Evolutionary conservation across 208 protist genomes (phyloP), one percentile per base, ranked within the genome.

Genomic region (Acanthamoeba healyi): DNA sequence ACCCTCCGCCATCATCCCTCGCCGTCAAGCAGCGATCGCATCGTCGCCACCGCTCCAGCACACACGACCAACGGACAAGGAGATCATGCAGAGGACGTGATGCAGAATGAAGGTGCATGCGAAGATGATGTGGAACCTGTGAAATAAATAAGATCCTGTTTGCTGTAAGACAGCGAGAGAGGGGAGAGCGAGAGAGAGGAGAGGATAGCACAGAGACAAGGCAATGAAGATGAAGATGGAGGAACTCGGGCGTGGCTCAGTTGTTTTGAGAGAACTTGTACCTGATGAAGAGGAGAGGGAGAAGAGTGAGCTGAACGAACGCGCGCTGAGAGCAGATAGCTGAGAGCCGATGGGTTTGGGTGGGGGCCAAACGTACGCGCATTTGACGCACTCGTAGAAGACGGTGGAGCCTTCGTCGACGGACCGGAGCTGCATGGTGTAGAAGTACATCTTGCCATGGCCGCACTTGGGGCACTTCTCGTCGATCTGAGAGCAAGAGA

Each of bases 401-500:
- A 98, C 88, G 32, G 97, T 98, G 61, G 97, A 96, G 63, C 97
- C 97, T 96, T 98, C 97, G 95, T 98, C 97, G 38, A 97, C 97
- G 32, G 96, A 97, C 61, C 97, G 95, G 38, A 98, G 95, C 95
- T 98, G 97, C 72, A 94, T 95, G 22, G 97, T 97, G 82, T 89
- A 96, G 91, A 98, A 98, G 94, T 70, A 95, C 72, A 97, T 94
- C 81, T 96, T 94, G 49, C 40, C 56, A 70, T 98, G 96, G 15
- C 94, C 90, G 93, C 97, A 98, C 22, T 96, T 72, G 29, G 97
- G 97, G 90, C 97, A 98, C 44, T 92, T 93, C 63, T 98, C 97
- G 38, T 97, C 63, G 84, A 98, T 98, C 88, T 93, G 44, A 15
- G 67, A 22, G 29, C 46, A 88, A 26, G 29, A n/a, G n/a, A n/a